Evolutionary conservation across 768 basidiomycete genomes (phyloP).

Genomic region (Russula sp.): DNA sequence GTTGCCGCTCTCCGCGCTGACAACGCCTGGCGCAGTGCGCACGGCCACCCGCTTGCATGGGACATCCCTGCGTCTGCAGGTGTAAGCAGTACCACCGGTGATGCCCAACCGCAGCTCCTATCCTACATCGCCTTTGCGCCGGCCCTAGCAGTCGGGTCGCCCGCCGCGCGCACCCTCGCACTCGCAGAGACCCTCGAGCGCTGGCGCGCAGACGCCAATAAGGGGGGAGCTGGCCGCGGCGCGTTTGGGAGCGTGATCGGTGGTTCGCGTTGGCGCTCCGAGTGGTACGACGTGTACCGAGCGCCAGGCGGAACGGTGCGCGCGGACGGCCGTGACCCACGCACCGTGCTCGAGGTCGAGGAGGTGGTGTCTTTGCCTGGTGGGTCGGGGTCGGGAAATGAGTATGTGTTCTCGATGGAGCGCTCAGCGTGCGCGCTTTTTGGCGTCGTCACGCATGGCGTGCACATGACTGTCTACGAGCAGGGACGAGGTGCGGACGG

Average conservation of each 20-base stretch:
- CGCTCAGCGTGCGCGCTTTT: constrained; percentile 84
- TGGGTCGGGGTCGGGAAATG: constrained; percentile 27
- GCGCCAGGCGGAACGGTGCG: constrained; percentile 59
- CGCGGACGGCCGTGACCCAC: constrained; percentile 23
- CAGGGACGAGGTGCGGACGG: constrained; percentile 27
- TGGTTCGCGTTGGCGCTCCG: constrained; percentile 75
- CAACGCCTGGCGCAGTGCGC: constrained; percentile 31
- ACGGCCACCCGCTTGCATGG: constrained; percentile 35
- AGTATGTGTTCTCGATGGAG: constrained; percentile 86
- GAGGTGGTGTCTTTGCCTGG: constrained; percentile 18
- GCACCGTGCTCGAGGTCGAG: constrained; percentile 26
- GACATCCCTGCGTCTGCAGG: constrained; percentile 27
- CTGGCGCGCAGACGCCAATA: constrained; percentile 42
- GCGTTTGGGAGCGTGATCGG: constrained; percentile 61
- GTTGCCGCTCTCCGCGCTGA: constrained; percentile 48
- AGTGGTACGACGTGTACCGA: constrained; percentile 72
- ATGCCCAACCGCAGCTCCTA: not conserved
- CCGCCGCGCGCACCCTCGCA: constrained; percentile 47
- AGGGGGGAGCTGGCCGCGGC: constrained; percentile 34
- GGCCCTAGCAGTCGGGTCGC: not conserved
- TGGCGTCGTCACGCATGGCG: constrained; percentile 85
- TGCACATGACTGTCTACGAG: constrained; percentile 79
- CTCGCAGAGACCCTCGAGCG: constrained; percentile 64
- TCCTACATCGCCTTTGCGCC: constrained; percentile 12
- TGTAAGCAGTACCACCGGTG: not conserved